Base-by-base conservation (phyloP, 2,329 filamentous ascomycete genomes). In the Hypoxylon sp. region DNA sequence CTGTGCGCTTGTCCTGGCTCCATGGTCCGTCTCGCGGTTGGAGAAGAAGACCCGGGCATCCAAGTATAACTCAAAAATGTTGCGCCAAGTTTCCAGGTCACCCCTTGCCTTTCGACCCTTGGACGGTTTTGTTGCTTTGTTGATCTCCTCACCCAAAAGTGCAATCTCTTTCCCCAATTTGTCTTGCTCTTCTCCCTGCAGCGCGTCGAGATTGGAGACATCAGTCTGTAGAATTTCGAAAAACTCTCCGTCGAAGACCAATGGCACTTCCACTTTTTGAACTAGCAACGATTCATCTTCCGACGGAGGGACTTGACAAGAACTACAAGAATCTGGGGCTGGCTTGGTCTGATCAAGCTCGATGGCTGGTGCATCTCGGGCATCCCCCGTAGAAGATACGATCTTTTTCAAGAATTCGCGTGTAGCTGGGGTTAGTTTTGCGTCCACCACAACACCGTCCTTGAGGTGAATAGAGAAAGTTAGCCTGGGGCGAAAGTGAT, bases 41-140 rank as follows among this genome's bases (percentile, higher is more conserved):
- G 89, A 90, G 68, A 94, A 94, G 73, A 96, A 96, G 20, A 95
- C 79, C 45, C 87, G 82, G 5, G 87, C 87, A 47, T 94, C 87
- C 8, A 92, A 73, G 64, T 96, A 96, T 0, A 93, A 73, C 52
- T 91, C 86, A 63, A 96, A 93, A 57, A 96, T 86, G 59, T 87
- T 80, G 37, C 91, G 83, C 91, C 91, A 96, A 26, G 80, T 80
- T 43, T 85, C 82, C 16, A 95, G 73, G 65, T 94, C 88, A 32
- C 79, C 73, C 42, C 73, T 78, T 32, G 77, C 85, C 55, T 80
- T 83, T 34, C 81, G 79, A 13, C 83, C 80, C 44, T 75, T 78
- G 16, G 81, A 80, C 2, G 88, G 88, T 51, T 83, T 82, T 0
- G 88, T 83, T 5, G 90, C 77, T 32, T 76, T 75, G 17, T 83